Evolutionary conservation across 1,284 basidiomycete species (phyloP), one percentile per base, ranked within the genome.

Genomic region (Vanrija sp.): DNA sequence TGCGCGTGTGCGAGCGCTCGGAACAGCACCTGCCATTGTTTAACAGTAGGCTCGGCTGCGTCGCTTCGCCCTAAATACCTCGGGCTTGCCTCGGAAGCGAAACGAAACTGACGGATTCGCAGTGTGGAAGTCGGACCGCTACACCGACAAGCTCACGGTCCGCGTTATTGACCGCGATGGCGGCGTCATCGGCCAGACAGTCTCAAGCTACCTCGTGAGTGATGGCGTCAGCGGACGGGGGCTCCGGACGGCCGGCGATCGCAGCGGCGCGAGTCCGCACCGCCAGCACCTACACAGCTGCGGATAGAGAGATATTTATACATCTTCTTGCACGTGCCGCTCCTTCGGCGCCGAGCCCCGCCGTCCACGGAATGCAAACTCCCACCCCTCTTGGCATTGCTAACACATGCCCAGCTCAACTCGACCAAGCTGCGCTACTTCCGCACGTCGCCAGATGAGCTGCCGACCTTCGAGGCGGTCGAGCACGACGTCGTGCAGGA

Each of bases 91-190:
- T 28, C 28, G 28, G 28, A 6, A 28, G 28, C 28, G 28, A 28
- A 23, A 23, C 21, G 6, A 28, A 28, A 19, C 29, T 45, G 8
- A 46, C 38, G 14, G 10, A 7, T 8, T 28, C 6, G 10, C 57
- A 72, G 61, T 74, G 15, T 75, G 72, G 72, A 67, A 72, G 55
- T 52, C 69, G 7, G 67, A 73, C 50, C 43, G 51, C 9, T 75
- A 73, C 57, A 78, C 76, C 3, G 66, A 76, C 48, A 77, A 77
- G 46, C 71, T 82, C 19, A 73, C 74, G 8, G 76, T 78, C 1
- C 77, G 78, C 62, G 74, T 81, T 47, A 74, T 82, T 53, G 76
- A 82, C 66, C 73, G 78, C 38, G 81, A 82, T 61, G 76, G 74
- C 19, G 73, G 72, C 0, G 66, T 66, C 4, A 67, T 82, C 38